phyloP scores from a whole-genome alignment of 2,329 filamentous ascomycete genomes.

The Sarocladium oryzae region DNA sequence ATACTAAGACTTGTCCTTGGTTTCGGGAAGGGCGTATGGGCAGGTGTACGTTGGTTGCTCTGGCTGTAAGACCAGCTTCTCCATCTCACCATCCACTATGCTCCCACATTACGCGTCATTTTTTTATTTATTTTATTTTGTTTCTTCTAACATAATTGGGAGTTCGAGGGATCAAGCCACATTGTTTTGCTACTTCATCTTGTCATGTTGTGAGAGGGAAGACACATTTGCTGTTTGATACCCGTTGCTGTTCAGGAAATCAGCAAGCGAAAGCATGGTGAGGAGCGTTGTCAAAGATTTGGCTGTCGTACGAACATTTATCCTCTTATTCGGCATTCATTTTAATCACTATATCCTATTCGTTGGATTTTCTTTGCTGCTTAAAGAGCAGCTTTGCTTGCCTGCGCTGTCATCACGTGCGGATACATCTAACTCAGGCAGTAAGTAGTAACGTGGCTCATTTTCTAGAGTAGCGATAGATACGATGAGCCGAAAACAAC shows the following conservation, averaged over 20 bases:
- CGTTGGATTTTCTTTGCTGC: not conserved
- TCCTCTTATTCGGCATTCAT: slow-evolving; percentile 2
- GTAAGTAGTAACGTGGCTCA: too few relatives aligned
- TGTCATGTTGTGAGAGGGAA: not conserved
- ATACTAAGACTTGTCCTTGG: slow-evolving; percentile 61
- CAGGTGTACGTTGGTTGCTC: slow-evolving; percentile 70
- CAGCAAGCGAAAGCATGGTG: not conserved
- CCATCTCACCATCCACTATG: too few relatives aligned
- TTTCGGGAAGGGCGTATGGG: slow-evolving; percentile 51
- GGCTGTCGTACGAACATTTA: too few relatives aligned
- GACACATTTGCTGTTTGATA: slow-evolving; percentile 13
- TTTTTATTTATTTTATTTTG: slow-evolving; percentile 11
- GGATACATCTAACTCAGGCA: too few relatives aligned
- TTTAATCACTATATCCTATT: too few relatives aligned
- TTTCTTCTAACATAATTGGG: too few relatives aligned
- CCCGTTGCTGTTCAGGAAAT: not conserved
- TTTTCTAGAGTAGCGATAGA: too few relatives aligned
- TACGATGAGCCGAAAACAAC: too few relatives aligned
- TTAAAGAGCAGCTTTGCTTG: too few relatives aligned
- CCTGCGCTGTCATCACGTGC: too few relatives aligned
- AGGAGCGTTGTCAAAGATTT: too few relatives aligned
- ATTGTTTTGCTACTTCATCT: slow-evolving; percentile 7
- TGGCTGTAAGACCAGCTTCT: slow-evolving; percentile 53
- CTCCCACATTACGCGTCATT: too few relatives aligned
- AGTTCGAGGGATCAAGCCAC: slow-evolving; percentile 17